phyloP scores from a whole-genome alignment of 495 filamentous ascomycete genomes.

The Aspergillus cavernicola region DNA sequence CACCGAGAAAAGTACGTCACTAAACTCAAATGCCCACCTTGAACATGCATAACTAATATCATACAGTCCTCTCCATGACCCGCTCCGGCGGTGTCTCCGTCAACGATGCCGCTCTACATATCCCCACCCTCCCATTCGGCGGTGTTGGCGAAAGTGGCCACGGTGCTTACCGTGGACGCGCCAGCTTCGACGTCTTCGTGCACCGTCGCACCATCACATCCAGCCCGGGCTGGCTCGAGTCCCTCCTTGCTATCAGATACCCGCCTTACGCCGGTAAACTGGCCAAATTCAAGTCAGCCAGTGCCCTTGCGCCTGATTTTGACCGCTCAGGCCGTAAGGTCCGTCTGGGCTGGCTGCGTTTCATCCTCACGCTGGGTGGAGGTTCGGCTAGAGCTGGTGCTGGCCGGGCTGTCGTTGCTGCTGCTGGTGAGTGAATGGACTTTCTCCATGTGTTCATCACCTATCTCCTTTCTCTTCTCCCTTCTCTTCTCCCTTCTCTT shows the following conservation, averaged over 20 bases:
- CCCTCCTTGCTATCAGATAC: conserved; percentile 71
- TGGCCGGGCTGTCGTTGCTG: conserved; percentile 37
- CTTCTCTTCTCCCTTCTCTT: neutral
- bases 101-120: conserved; percentile 83
- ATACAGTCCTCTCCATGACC: conserved; percentile 54
- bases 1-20: conserved; percentile 53
- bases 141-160: conserved; percentile 84
- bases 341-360: conserved; percentile 44
- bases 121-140: conserved; percentile 80
- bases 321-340: conserved; percentile 68
- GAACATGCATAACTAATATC: neutral
- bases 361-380: conserved; percentile 44
- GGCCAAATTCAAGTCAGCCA: conserved; percentile 53
- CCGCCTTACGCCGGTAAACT: conserved; percentile 70
- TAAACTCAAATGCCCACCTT: too few relatives aligned
- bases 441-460: neutral
- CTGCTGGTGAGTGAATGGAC: conserved; percentile 44
- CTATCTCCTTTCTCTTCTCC: conserved; percentile 5
- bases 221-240: conserved; percentile 79
- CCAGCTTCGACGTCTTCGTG: conserved; percentile 80
- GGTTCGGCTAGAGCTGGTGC: conserved; percentile 39
- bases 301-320: conserved; percentile 66
- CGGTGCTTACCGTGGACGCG: conserved; percentile 79
- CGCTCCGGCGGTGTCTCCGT: conserved; percentile 75
- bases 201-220: conserved; percentile 72